phyloP scores from a whole-genome alignment of 768 basidiomycete species.

The Phylloporus rhodoxanthus region DNA sequence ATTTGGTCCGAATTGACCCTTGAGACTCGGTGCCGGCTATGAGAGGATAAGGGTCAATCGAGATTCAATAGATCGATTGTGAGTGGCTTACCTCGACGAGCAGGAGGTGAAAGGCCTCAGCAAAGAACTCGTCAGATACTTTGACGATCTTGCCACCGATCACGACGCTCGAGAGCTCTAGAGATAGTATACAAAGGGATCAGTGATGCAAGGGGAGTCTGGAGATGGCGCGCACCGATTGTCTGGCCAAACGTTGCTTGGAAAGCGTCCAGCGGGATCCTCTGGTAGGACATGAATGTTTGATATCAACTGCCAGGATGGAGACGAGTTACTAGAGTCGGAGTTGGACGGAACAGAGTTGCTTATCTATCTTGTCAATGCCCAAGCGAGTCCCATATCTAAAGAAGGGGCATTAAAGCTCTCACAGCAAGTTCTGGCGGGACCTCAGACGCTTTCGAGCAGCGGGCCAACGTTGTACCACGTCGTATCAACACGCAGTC shows the following conservation, averaged over 20 bases:
- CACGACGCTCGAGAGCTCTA: conserved; percentile 85
- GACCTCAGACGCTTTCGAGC: neutral
- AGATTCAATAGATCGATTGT: neutral
- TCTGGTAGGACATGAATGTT: conserved; percentile 38
- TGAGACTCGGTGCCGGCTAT: conserved; percentile 80
- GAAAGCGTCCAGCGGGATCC: conserved; percentile 44
- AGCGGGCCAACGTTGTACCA: neutral
- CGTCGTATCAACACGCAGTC: neutral
- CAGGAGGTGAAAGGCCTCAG: conserved; percentile 75
- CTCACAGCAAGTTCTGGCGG: neutral
- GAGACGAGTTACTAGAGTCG: neutral
- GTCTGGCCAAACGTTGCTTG: conserved; percentile 40
- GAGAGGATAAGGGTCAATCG: neutral
- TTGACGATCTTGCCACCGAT: conserved; percentile 70
- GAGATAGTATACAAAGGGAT: neutral
- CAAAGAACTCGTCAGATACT: conserved; percentile 96
- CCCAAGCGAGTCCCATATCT: too few species aligned
- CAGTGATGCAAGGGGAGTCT: neutral
- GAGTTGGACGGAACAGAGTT: neutral
- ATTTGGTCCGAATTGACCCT: conserved; percentile 96
- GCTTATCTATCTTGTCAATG: too few species aligned
- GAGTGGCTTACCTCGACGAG: conserved; percentile 59
- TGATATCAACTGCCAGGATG: neutral
- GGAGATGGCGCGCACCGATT: conserved; percentile 38
- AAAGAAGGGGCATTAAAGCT: neutral